These are phyloP conservation scores for Fusarium albidum DNA, from an alignment of 2,329 filamentous ascomycete genomes.

Conservation along the genomic window DNA sequence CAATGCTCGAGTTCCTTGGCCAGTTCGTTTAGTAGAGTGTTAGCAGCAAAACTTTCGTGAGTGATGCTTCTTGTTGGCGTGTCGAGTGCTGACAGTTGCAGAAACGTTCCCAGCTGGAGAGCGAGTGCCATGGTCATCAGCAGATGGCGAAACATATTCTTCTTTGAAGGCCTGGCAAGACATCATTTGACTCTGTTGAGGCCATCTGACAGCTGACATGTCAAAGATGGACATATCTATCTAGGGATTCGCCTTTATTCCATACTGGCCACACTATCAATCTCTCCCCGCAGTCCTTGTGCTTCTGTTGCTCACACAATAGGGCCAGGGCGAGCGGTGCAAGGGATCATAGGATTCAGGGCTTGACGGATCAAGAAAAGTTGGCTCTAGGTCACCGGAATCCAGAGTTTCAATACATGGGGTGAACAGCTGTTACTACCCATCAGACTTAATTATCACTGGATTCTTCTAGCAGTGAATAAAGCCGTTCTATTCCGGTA, in stretches of 20 bases:
- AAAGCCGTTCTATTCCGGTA: no score
- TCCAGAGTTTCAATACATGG: no score
- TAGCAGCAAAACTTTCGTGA: constrained; percentile 55
- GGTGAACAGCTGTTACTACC: no score
- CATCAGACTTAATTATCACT: no score
- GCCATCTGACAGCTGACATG: constrained; percentile 1
- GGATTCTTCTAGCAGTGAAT: no score
- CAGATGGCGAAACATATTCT: constrained; percentile 68
- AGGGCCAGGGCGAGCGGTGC: neutral
- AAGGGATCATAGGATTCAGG: neutral
- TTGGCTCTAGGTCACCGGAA: no score
- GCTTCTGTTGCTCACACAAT: constrained; percentile 3
- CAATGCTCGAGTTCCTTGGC: constrained; percentile 63
- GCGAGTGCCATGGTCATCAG: neutral
- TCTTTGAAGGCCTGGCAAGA: constrained; percentile 64
- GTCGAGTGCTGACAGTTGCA: neutral
- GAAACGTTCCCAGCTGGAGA: neutral
- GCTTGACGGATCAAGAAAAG: no score
- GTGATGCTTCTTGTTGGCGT: neutral
- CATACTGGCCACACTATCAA: constrained; percentile 65
- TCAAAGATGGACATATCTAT: constrained; percentile 60
- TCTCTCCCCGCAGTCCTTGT: constrained; percentile 40
- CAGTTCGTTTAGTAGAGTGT: constrained; percentile 65
- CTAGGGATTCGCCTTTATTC: constrained; percentile 55
- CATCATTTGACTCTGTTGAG: neutral